Evolutionary conservation across 345 rosid genomes (phyloP), one percentile per base, ranked within the genome.

Genomic region (Gossypium raimondii): DNA sequence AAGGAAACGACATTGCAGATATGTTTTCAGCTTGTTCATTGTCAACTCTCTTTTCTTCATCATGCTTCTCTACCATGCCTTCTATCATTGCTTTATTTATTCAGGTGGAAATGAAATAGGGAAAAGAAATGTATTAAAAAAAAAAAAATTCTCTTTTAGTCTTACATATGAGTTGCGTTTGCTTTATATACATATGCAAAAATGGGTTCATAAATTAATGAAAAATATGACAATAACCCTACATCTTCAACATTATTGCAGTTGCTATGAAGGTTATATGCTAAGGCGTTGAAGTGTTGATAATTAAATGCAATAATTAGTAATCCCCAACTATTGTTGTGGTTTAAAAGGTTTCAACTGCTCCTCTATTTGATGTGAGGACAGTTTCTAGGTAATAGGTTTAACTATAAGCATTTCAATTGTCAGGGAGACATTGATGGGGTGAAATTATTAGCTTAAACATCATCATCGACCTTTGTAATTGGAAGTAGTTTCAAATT

Each of bases 11-110:
- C 17, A 20, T 56, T 13, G 68, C 29, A 14, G 84, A 80, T 16
- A 62, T 72, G 38, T 64, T 76, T 56, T 77, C 84, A 34, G 79
- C 81, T 50, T 56, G 82, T 48, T 76, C 67, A 22, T 60, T 73
- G 71, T 16, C 77, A 34, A 52, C 83, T 45, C 67, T 73, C 47
- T 24, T 73, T 62, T 72, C 84, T 57, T 73, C 76, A 27, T 61
- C 70, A 11, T 7, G 3, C 6, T 65, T 65, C 45, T 73, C 79
- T 60, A 65, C 6, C 27, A 57, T 10, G 38, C 38, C 38, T 34
- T 34, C 38, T 34, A 34, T 34, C 6, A 34, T 74, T 20, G 50
- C 34, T 74, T 68, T 29, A 20, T 68, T 34, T 34, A 34, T 34
- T 34, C 6, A 4, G 6, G 38, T 34, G 38, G 38, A 34, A 34